These are phyloP conservation scores for Ogataea philodendri DNA, from an alignment of 805 yeast genomes.

Conservation along the genomic window DNA sequence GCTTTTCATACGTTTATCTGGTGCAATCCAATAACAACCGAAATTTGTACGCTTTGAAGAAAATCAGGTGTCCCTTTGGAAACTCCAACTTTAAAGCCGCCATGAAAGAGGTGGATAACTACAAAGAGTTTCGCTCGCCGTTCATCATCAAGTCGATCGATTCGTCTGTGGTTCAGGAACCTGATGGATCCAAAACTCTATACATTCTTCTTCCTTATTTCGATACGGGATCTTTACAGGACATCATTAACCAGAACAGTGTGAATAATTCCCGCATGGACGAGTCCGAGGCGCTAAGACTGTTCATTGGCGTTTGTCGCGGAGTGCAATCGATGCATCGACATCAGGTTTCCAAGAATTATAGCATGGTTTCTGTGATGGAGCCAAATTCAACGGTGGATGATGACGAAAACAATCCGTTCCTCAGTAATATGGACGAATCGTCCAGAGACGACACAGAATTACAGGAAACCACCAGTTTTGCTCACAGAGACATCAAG, in stretches of 20 bases:
- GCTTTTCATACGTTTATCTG: constrained; percentile 81
- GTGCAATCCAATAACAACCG: constrained; percentile 51
- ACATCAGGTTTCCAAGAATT: constrained; percentile 38
- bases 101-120: constrained; percentile 72
- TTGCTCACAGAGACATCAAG: constrained; percentile 83
- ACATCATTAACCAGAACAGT: constrained; percentile 63
- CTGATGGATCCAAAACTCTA: constrained; percentile 76
- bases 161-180: constrained; percentile 67
- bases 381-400: constrained; percentile 19
- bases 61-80: constrained; percentile 86
- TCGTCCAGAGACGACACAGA: constrained; percentile 43
- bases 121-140: constrained; percentile 66
- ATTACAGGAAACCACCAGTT: constrained; percentile 57
- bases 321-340: constrained; percentile 78
- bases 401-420: constrained; percentile 25
- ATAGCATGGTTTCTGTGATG: constrained; percentile 19
- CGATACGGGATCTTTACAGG: constrained; percentile 73
- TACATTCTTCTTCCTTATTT: constrained; percentile 80
- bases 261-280: constrained; percentile 52
- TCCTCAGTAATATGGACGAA: constrained; percentile 14
- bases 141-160: constrained; percentile 68
- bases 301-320: constrained; percentile 67
- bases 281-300: constrained; percentile 60
- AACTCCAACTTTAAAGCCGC: constrained; percentile 71
- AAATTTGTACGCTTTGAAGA: constrained; percentile 70